Base-by-base conservation (phyloP, 129 eudicot genomes). In the Artemisia argyi region DNA sequence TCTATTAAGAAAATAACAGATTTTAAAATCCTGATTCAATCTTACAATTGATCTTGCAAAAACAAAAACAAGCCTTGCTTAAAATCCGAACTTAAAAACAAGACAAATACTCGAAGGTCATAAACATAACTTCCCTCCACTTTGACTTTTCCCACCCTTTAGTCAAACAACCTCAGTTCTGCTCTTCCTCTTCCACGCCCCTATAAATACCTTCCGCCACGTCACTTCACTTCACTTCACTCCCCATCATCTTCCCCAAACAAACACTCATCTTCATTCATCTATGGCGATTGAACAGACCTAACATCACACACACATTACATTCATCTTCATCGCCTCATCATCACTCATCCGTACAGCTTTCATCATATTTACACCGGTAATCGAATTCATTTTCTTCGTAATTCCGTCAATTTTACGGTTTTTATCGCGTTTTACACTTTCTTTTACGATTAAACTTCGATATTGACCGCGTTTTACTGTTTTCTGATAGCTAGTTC, bases 221-320 rank as follows among this genome's bases (percentile, higher is more conserved):
- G 10, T 39, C 44, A 39, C 0, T 56, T 59, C 79, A 55, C 51
- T 57, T 56, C 0, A 1, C n/a, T n/a, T 20, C 73, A 71, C 32
- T 46, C 68, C 14, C 61, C 77, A 60, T 78, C 77, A 46, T 78
- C 73, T 71, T 56, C 77, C 10, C 46, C 44, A 18, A 70, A 22
- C 39, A 28, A 64, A 64, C 57, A 30, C 15, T 12, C 66, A 64
- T 48, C 51, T 58, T 54, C 77, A 54, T 62, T 78, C 60, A 68
- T 55, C 77, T 46, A 71, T 78, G 82, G 78, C 73, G 82, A 62
- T 71, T 28, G 68, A 78, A 55, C 61, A 71, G 73, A 65, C 65
- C n/a, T 78, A 71, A 28, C 24, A 3, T 66, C 47, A 8, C 26
- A 24, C 26, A 0, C 35, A 19, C 48, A 44, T 2, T 1, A 16